phyloP scores from a whole-genome alignment of 2,329 filamentous ascomycete genomes.

The Paraphoma sp. region DNA sequence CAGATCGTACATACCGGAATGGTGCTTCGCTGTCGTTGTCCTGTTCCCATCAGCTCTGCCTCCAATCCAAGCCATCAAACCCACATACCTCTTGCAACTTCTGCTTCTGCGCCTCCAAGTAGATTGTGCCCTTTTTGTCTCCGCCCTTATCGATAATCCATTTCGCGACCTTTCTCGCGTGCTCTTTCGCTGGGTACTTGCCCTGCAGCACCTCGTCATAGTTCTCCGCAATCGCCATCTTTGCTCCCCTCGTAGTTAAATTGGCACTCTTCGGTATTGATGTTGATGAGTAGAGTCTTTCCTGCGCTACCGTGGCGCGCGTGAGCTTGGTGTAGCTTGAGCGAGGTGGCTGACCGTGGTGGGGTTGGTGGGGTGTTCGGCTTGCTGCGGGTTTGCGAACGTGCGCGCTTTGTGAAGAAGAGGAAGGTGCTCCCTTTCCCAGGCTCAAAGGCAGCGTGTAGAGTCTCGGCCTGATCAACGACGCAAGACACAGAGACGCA shows the following conservation, averaged over 20 bases:
- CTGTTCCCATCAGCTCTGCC: conserved; percentile 29
- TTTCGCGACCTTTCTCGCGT: conserved; percentile 83
- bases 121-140: conserved; percentile 74
- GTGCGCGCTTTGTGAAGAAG: conserved; percentile 12
- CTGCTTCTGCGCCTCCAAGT: conserved; percentile 84
- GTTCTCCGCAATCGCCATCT: conserved; percentile 40
- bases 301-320: background rate
- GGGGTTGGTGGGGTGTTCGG: conserved; percentile 35
- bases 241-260: background rate
- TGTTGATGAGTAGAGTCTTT: background rate
- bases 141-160: conserved; percentile 73
- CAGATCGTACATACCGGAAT: conserved; percentile 67
- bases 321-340: background rate
- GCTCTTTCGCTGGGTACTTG: conserved; percentile 83
- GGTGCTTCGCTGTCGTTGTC: conserved; percentile 85
- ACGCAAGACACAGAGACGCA: no score
- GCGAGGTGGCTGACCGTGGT: conserved; percentile 12
- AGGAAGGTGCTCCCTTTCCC: conserved; percentile 21
- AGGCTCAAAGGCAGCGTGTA: background rate
- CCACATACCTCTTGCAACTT: conserved; percentile 71
- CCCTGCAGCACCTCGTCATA: conserved; percentile 55
- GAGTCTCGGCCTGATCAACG: background rate
- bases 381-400: conserved; percentile 27
- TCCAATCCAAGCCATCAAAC: background rate
- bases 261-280: background rate